phyloP scores from a whole-genome alignment of 441 rosid genomes.

The Populus hybrid region DNA sequence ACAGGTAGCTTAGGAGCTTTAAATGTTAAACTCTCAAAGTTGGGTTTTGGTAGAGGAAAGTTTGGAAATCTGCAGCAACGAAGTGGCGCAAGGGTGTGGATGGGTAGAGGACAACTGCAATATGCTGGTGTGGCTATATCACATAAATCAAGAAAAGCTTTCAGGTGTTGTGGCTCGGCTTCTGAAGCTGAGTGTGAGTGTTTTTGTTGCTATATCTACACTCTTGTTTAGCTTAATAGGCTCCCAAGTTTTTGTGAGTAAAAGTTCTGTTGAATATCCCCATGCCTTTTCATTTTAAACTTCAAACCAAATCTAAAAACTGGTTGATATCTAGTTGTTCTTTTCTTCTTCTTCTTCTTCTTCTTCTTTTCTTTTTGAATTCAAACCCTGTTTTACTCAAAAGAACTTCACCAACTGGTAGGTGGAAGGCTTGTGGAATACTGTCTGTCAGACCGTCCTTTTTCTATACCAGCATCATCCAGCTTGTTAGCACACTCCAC shows the following conservation, averaged over 20 bases:
- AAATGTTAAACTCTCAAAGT: conserved; percentile 37
- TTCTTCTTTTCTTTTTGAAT: too few relatives aligned
- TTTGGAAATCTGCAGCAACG: conserved; percentile 29
- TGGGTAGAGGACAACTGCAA: conserved; percentile 31
- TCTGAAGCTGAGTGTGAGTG: conserved; percentile 41
- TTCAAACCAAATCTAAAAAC: too few relatives aligned
- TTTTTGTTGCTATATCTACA: background rate
- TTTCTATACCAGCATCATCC: too few relatives aligned
- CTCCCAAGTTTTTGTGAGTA: background rate
- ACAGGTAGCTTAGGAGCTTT: conserved; percentile 63
- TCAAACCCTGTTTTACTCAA: too few relatives aligned
- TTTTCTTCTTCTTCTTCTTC: too few relatives aligned
- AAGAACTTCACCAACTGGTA: too few relatives aligned
- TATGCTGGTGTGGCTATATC: conserved; percentile 37
- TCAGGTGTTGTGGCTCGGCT: conserved; percentile 30
- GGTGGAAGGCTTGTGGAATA: too few relatives aligned
- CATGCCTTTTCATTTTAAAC: too few relatives aligned
- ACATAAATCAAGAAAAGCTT: conserved; percentile 31
- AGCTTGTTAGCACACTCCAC: too few relatives aligned
- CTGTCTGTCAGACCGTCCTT: too few relatives aligned
- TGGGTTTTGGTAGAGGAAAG: conserved; percentile 32
- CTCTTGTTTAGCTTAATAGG: background rate
- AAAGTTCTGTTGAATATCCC: background rate
- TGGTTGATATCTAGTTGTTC: too few relatives aligned
- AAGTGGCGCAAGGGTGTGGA: conserved; percentile 31